These are phyloP conservation scores for Lycium ferocissimum DNA, from an alignment of 257 asterid genomes.

Conservation along the genomic window DNA sequence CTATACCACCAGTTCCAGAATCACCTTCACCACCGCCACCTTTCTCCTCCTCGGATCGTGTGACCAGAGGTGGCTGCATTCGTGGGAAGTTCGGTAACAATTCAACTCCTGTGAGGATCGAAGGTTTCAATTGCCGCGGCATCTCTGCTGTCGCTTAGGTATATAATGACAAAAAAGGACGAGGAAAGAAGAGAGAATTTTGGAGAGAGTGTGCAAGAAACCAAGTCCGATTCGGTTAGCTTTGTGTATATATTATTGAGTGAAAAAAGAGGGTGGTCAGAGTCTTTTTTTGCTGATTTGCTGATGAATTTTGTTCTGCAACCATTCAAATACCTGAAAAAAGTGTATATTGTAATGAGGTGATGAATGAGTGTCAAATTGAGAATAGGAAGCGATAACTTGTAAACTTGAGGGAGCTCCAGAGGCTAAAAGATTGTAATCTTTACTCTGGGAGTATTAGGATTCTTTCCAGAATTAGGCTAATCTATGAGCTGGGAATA, in stretches of 20 bases:
- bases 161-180: neutral
- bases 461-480: constrained; percentile 5
- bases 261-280: neutral
- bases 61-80: constrained; percentile 50
- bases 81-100: constrained; percentile 49
- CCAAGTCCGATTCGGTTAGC: constrained; percentile 30
- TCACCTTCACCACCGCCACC: constrained; percentile 37
- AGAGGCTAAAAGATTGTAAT: constrained; percentile 19
- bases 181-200: neutral
- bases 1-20: neutral
- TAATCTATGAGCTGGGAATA: constrained; percentile 13
- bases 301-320: constrained; percentile 25
- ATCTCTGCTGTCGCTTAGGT: constrained; percentile 55
- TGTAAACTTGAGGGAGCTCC: constrained; percentile 20
- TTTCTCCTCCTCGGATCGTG: constrained; percentile 37
- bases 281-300: constrained; percentile 18
- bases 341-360: constrained; percentile 42
- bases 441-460: constrained; percentile 25
- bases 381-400: constrained; percentile 24
- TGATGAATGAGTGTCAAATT: constrained; percentile 25
- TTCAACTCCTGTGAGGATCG: constrained; percentile 62
- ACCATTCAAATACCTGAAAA: neutral
- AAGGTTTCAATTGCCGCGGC: constrained; percentile 67
- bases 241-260: constrained; percentile 33
- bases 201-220: neutral